phyloP scores from a whole-genome alignment of 2,329 filamentous ascomycete genomes.

The Ustulina deusta region DNA sequence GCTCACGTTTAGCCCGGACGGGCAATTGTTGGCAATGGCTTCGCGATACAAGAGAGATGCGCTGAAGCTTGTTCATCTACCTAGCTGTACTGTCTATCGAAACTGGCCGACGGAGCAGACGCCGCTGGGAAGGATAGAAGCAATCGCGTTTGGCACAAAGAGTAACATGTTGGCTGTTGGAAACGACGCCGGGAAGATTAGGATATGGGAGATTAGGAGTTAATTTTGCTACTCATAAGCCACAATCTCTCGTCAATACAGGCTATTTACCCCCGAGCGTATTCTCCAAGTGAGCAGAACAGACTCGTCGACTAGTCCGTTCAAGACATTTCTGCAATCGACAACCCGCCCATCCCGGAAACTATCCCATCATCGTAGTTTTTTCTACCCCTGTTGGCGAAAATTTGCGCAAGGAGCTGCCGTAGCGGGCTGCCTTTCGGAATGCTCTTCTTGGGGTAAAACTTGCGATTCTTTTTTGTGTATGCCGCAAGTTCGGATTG shows the following conservation, averaged over 20 bases:
- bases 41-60: slow-evolving; percentile 91
- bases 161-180: slow-evolving; percentile 83
- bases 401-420: slow-evolving; percentile 54
- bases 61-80: slow-evolving; percentile 86
- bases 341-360: slow-evolving; percentile 1
- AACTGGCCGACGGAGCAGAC: slow-evolving; percentile 97
- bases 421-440: slow-evolving; percentile 56
- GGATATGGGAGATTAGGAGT: slow-evolving; percentile 87
- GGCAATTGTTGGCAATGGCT: slow-evolving; percentile 87
- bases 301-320: not conserved
- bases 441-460: slow-evolving; percentile 61
- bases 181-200: slow-evolving; percentile 89
- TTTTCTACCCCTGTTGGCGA: not conserved
- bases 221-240: slow-evolving; percentile 54
- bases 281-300: not conserved
- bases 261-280: slow-evolving; percentile 3
- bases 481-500: slow-evolving; percentile 52
- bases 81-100: slow-evolving; percentile 91
- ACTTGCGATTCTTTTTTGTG: slow-evolving; percentile 52
- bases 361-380: not conserved
- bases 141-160: slow-evolving; percentile 74
- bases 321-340: not conserved
- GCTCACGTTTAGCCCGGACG: slow-evolving; percentile 86
- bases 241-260: slow-evolving; percentile 22
- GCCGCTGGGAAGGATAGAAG: slow-evolving; percentile 84